Base-by-base conservation (phyloP, 345 rosid species). In the Hibiscus syriacus region DNA sequence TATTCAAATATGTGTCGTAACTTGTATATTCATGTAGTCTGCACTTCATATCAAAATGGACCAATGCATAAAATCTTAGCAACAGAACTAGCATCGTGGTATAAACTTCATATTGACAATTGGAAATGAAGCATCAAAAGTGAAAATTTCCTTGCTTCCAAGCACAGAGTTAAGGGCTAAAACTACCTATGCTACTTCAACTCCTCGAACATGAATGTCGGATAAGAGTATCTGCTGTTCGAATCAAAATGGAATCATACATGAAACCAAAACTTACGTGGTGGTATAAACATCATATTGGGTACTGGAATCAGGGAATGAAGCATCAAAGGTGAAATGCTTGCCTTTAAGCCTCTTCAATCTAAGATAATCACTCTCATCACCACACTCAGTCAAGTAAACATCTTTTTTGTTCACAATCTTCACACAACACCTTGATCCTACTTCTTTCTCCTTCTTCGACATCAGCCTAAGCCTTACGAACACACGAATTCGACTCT, bases 381-480 rank as follows among this genome's bases (percentile, higher is more conserved):
- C 78, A 0, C 91, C 84, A 30, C 85, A 92, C 67, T 92, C 98
- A 17, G 90, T 87, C 67, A 90, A 80, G 73, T 90, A 92, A 70
- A 90, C 84, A 81, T 92, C 98, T 80, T 86, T 83, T 57, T 78
- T 78, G 22, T 88, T 90, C 79, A 86, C 84, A 74, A 92, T 76
- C 81, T 83, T 86, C 34, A 90, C 97, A 60, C 98, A 90, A 39
- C 95, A 82, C 50, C 90, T 58, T 30, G 87, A 79, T 2, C 92
- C 97, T 0, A 80, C 87, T 72, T 92, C 98, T 77, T 73, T 92
- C 80, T 92, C 98, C 82, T 85, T 90, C 85, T 76, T 88, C 34
- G 82, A 82, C 92, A 92, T 86, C 1, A 97, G 98, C 84, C 98
- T 85, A 66, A 92, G 88, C 86, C 98, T 84, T 45, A 88, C 97